Evolutionary conservation across 2,329 filamentous ascomycete species (phyloP).

Genomic region (Eutypella sp.): DNA sequence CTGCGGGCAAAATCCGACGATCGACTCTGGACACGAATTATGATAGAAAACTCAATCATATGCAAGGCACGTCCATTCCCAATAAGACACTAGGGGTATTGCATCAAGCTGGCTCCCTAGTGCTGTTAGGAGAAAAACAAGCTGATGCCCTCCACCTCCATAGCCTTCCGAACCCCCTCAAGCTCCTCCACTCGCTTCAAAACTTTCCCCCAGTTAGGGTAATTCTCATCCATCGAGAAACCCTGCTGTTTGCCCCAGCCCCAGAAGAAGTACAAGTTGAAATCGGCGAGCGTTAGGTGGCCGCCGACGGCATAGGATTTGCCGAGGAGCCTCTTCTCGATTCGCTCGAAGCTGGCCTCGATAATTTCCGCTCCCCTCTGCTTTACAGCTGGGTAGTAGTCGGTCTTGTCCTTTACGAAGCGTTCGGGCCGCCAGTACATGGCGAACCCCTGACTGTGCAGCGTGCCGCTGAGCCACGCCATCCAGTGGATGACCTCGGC

Average conservation of each 20-base stretch:
- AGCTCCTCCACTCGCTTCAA: slow-evolving; percentile 10
- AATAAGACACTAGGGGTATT: too few relatives aligned
- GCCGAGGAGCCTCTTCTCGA: slow-evolving; percentile 12
- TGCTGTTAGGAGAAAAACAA: background rate
- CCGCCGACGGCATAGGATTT: slow-evolving; percentile 14
- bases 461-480: slow-evolving; percentile 25
- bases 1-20: too few relatives aligned
- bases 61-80: too few relatives aligned
- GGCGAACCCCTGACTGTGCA: slow-evolving; percentile 26
- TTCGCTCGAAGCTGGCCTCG: slow-evolving; percentile 9
- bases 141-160: background rate
- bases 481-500: slow-evolving; percentile 29
- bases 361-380: slow-evolving; percentile 10
- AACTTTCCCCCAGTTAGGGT: slow-evolving; percentile 10
- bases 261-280: slow-evolving; percentile 18
- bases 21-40: too few relatives aligned
- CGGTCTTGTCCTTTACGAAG: slow-evolving; percentile 17
- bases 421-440: slow-evolving; percentile 20
- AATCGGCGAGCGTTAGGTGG: slow-evolving; percentile 16
- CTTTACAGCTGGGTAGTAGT: slow-evolving; percentile 7
- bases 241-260: slow-evolving; percentile 9
- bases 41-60: too few relatives aligned
- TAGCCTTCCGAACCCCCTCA: slow-evolving; percentile 7
- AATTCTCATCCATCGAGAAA: slow-evolving; percentile 10
- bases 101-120: too few relatives aligned